A percentile compares a stretch with the other conserved stretches of the same genome.
These are phyloP conservation scores for Galerina sulciceps DNA, from an alignment of 768 basidiomycete genomes.

Conservation along the genomic window DNA sequence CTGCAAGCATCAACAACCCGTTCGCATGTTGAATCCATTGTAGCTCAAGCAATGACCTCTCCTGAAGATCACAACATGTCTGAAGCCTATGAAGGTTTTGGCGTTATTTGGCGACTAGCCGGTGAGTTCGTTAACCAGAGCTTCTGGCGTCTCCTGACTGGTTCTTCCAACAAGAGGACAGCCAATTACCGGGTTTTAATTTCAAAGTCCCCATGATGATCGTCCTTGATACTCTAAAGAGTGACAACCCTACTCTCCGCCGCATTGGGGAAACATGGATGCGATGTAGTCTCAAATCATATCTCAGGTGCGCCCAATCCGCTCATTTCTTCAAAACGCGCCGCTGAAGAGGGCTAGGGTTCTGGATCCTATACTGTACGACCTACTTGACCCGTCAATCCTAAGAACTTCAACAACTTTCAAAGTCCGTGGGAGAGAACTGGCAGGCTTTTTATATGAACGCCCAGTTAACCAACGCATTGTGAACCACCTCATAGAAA, in stretches of 20 bases:
- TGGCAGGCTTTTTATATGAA: constrained; percentile 72
- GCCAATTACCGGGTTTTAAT: constrained; percentile 75
- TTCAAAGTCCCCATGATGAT: constrained; percentile 89
- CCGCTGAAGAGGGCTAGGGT: constrained; percentile 51
- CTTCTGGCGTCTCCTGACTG: not conserved
- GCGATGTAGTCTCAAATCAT: constrained; percentile 90
- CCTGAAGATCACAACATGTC: constrained; percentile 48
- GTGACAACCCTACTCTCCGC: constrained; percentile 72
- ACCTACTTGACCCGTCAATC: constrained; percentile 74
- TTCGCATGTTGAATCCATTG: constrained; percentile 76
- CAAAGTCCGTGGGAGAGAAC: constrained; percentile 66
- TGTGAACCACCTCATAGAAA: constrained; percentile 75
- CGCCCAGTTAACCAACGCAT: constrained; percentile 79
- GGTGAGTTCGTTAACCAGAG: constrained; percentile 49
- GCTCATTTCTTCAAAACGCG: not conserved
- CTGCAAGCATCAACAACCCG: constrained; percentile 60
- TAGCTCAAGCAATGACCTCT: constrained; percentile 74
- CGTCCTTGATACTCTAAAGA: constrained; percentile 82
- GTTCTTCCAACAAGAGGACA: constrained; percentile 64
- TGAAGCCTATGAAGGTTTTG: constrained; percentile 85
- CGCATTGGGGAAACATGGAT: constrained; percentile 96
- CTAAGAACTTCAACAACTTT: constrained; percentile 50
- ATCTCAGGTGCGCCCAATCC: constrained; percentile 66
- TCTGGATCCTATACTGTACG: constrained; percentile 84
- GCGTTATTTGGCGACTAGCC: constrained; percentile 88